Conservation (phyloP, 345 rosid species). For the Dimocarpus longan region DNA sequence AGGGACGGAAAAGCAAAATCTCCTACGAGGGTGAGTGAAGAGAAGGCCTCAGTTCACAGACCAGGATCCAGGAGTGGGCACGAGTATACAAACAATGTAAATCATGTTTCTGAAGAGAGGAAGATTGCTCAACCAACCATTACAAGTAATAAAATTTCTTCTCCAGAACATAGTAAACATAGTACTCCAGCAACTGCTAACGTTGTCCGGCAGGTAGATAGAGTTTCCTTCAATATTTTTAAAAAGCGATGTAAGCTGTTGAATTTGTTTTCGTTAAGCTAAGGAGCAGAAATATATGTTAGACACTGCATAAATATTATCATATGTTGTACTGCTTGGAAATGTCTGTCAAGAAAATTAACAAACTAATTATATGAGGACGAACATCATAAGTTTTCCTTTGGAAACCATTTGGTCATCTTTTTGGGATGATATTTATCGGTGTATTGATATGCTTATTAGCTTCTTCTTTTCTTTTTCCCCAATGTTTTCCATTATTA, state of each 20-base stretch:
- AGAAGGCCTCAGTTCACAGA: slow-evolving; percentile 29
- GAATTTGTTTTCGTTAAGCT: neutral
- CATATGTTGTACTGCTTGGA: neutral
- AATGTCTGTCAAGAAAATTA: neutral
- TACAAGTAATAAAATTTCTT: slow-evolving; percentile 18
- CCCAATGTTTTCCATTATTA: neutral
- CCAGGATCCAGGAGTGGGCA: slow-evolving; percentile 20
- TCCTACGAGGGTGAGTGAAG: slow-evolving; percentile 34
- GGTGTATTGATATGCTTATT: neutral
- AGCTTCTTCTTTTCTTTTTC: neutral
- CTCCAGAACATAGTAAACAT: slow-evolving; percentile 30
- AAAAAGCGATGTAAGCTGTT: slow-evolving; percentile 8
- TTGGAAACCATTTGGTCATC: neutral
- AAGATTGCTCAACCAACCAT: slow-evolving; percentile 24
- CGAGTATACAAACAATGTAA: slow-evolving; percentile 22
- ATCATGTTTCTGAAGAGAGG: slow-evolving; percentile 33
- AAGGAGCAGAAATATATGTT: neutral
- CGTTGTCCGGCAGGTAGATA: slow-evolving; percentile 39
- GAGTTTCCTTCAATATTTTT: neutral
- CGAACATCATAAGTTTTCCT: neutral
- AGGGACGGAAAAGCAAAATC: slow-evolving; percentile 38
- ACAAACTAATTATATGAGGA: neutral
- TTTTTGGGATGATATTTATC: neutral
- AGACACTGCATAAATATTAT: neutral
- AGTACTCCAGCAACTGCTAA: slow-evolving; percentile 21